Base-by-base conservation (phyloP, 1,284 basidiomycete species). In the Boletus semigastroideus region DNA sequence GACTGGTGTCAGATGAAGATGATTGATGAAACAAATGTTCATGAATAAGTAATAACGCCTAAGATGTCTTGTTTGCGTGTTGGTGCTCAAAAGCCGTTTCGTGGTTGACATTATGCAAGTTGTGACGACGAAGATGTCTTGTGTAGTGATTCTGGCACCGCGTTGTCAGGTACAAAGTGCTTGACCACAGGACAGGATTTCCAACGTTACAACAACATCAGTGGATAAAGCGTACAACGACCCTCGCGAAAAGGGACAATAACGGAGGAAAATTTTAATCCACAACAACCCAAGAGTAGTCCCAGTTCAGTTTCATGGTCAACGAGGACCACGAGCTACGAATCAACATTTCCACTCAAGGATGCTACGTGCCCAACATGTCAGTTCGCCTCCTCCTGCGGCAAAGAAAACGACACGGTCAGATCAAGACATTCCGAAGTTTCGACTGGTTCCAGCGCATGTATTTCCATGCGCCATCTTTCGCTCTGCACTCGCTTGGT, bases 301-400 rank as follows among this genome's bases (percentile, higher is more conserved):
- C n/a, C 36, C 16, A 36, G 36, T 34, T 9, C 16, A 5, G 17
- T 12, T 37, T 19, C 36, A 60, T 63, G 56, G 54, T 55, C 52
- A 39, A 50, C 53, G 22, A 58, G 48, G 54, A 49, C 51, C 63
- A 59, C 64, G 70, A 72, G 73, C 75, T 69, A 71, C 75, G 69
- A 78, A 77, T 72, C 72, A 71, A 65, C 75, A 17, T 7, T 25
- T 25, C 25, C 25, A 25, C 76, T 74, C 48, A 77, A 78, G 74
- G 71, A 65, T 67, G 53, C 59, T 4, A 37, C 11, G n/a, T 19
- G 10, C 36, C n/a, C n/a, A 1, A 46, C n/a, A n/a, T 25, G 25
- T 42, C n/a, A 16, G 47, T 40, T 37, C 34, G 7, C 37, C 47
- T 57, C 57, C 54, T 51, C 53, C 16, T 54, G 48, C 53, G 33